Evolutionary conservation across 306 rosid genomes (phyloP), one percentile per base, ranked within the genome.

Genomic region (Lathyrus tuberosus): DNA sequence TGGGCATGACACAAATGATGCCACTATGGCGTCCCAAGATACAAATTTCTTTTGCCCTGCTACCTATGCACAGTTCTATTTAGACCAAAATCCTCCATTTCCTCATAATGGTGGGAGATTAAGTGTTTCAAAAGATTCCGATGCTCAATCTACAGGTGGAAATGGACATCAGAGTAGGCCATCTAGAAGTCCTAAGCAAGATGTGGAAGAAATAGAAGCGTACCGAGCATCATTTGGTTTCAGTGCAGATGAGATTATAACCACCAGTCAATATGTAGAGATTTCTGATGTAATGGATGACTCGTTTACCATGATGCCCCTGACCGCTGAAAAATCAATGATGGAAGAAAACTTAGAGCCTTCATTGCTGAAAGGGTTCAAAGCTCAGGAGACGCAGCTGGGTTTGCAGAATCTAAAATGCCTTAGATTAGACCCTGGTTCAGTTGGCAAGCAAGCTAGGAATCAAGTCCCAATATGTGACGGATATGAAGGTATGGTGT

Each of bases 151-250:
- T 38, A 71, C 84, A 75, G 79, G 87, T 73, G 96, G 89, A 79
- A 89, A 84, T 79, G 99, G 89, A 76, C 84, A 85, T 79, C 97
- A 91, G 83, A 91, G 59, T 78, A 81, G 85, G 79, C 89, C 88
- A 74, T 83, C 75, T 70, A 84, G 78, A 80, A 89, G 92, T 74
- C 95, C 99, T 71, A 91, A 88, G 85, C 99, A 95, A 79, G 99
- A 95, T 76, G 92, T 84, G 72, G 99, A 95, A 81, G 99, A 95
- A 78, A 51, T 89, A 76, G 99, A 95, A 86, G 99, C 99, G 48
- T 95, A 95, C 75, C 83, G 99, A 70, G 99, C 99, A 77, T 95
- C 99, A 30, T 95, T 95, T 81, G 99, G 99, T 78, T 95, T 95
- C 79, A 95, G 99, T 79, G 99, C 99, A n/a, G 99, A 95, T 85